Conservation (phyloP, 2,329 filamentous ascomycete genomes). For the Claviceps sp. region DNA sequence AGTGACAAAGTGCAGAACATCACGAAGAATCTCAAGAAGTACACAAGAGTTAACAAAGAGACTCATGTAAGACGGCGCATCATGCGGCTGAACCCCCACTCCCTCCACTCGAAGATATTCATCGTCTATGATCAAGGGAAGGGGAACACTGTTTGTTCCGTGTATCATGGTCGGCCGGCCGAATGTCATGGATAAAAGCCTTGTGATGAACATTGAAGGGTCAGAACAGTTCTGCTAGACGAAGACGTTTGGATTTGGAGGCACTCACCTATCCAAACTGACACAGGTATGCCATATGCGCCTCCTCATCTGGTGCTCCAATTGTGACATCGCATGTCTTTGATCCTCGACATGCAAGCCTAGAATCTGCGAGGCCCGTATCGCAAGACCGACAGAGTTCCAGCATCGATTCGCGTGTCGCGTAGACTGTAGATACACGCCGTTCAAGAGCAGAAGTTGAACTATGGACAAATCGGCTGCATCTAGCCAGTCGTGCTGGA, state of each 20-base stretch:
- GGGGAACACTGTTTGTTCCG: neutral
- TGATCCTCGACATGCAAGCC: neutral
- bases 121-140: neutral
- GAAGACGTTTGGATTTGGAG: neutral
- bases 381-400: slow-evolving; percentile 3
- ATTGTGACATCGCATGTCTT: neutral
- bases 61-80: neutral
- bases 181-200: slow-evolving; percentile 4
- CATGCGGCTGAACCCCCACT: neutral
- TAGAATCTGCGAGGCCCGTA: slow-evolving; percentile 2
- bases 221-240: neutral
- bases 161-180: slow-evolving; percentile 2
- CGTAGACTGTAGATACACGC: slow-evolving; percentile 2
- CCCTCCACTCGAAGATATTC: slow-evolving; percentile 1
- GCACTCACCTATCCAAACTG: slow-evolving; percentile 1
- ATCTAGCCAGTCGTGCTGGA: slow-evolving; percentile 2
- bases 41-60: slow-evolving; percentile 1
- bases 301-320: slow-evolving; percentile 2
- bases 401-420: slow-evolving; percentile 3
- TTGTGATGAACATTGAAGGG: neutral
- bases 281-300: slow-evolving; percentile 3
- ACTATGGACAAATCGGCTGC: slow-evolving; percentile 1
- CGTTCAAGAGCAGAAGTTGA: slow-evolving; percentile 1
- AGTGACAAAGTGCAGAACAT: slow-evolving; percentile 1
- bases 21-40: neutral